phyloP scores from a whole-genome alignment of 805 yeast species.

The Metschnikowia chrysomelidarum region DNA sequence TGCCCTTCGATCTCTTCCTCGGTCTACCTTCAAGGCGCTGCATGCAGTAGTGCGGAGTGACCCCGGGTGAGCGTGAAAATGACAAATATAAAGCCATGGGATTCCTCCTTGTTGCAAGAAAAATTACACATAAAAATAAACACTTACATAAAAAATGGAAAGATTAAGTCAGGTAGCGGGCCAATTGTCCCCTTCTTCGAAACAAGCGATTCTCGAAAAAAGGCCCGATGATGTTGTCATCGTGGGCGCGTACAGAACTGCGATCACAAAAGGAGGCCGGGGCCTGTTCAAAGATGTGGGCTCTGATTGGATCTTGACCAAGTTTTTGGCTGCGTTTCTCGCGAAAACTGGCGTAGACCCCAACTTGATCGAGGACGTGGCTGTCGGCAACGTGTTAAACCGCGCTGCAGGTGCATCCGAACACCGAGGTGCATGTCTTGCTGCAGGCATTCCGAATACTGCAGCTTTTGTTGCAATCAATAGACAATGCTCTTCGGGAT shows the following conservation, averaged over 20 bases:
- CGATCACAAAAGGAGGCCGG: conserved; percentile 82
- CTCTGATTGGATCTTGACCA: conserved; percentile 72
- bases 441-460: conserved; percentile 84
- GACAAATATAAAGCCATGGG: conserved; percentile 9
- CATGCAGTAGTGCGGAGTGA: conserved; percentile 14
- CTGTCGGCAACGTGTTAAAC: conserved; percentile 89
- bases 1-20: conserved; percentile 2
- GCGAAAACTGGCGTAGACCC: conserved; percentile 49
- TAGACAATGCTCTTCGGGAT: conserved; percentile 94
- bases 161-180: conserved; percentile 48
- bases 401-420: conserved; percentile 94
- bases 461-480: conserved; percentile 81
- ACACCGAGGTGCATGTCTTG: conserved; percentile 87
- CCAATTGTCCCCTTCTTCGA: conserved; percentile 41
- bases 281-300: conserved; percentile 83
- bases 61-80: conserved; percentile 11
- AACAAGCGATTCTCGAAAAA: conserved; percentile 48
- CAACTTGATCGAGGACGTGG: conserved; percentile 71
- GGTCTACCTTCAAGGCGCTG: conserved; percentile 6
- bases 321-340: conserved; percentile 62
- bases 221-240: conserved; percentile 88
- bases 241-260: conserved; percentile 87
- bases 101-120: conserved; percentile 2
- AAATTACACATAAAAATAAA: neutral
- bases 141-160: conserved; percentile 28